phyloP scores from a whole-genome alignment of 345 rosid genomes.

The Dovyalis caffra region DNA sequence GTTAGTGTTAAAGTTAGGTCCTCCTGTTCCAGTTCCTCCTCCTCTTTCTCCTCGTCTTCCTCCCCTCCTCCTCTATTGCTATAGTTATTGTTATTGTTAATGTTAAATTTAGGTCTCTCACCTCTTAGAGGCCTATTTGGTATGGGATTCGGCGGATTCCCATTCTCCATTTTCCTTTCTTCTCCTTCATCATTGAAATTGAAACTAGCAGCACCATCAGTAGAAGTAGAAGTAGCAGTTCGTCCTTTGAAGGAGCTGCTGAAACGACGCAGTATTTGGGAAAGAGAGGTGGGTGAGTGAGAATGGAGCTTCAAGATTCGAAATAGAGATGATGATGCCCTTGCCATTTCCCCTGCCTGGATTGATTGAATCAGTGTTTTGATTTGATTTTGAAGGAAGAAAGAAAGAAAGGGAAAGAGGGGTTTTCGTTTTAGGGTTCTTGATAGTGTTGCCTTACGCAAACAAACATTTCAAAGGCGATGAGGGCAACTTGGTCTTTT shows the following conservation, averaged over 20 bases:
- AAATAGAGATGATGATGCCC: background rate
- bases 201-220: background rate
- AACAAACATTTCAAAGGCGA: background rate
- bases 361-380: background rate
- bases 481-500: background rate
- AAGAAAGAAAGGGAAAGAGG: background rate
- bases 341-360: background rate
- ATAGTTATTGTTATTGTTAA: background rate
- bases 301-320: background rate
- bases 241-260: conserved; percentile 7
- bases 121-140: conserved; percentile 25
- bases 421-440: background rate
- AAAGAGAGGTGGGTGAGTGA: background rate
- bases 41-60: background rate
- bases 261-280: background rate
- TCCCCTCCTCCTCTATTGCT: background rate
- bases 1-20: background rate
- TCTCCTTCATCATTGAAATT: conserved; percentile 1
- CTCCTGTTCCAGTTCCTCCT: too few species aligned
- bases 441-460: background rate
- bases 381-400: background rate
- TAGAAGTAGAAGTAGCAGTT: background rate
- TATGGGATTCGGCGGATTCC: conserved; percentile 14
- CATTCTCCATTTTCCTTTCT: background rate
- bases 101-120: background rate